Evolutionary conservation across 352 stramenopile species (phyloP), one percentile per base, ranked within the genome.

Genomic region (Pythium coloratum): DNA sequence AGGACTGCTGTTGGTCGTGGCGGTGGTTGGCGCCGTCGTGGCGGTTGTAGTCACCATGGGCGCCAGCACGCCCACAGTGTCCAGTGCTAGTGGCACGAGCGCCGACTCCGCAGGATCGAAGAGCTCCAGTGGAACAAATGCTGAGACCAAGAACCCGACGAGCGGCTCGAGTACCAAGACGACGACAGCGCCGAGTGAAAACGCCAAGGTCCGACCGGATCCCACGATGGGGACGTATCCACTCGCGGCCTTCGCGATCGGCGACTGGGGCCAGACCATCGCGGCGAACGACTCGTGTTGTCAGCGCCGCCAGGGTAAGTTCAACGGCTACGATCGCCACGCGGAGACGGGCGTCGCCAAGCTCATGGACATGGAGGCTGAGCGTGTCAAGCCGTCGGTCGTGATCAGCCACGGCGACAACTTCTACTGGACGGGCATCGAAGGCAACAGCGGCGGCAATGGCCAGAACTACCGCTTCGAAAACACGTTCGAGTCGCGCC

Each of bases 391-490:
- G 34, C 82, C 82, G 0, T 77, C 79, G 53, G 81, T 64, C n/a
- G 72, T 90, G 30, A 68, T 90, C 38, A 81, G 82, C 28, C 82
- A 90, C 66, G 82, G 82, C 46, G 46, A 53, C 46, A 53, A 53
- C 46, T 53, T 53, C 46, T 53, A 53, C 46, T 53, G 46, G 46
- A 82, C 82, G 58, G 82, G 82, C 14, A 77, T 91, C 50, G 30
- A 57, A 13, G 71, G 81, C 49, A 44, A 44, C 8, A 44, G 36
- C 36, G 71, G 64, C 24, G 64, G 72, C 59, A 44, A 44, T 12
- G 79, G 73, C 14, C 75, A 66, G n/a, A 71, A 80, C 44, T 73
- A 77, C 32, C 82, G 80, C 33, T 91, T 91, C 57, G 61, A 81
- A 38, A 71, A 72, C 26, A 88, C 80, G 24, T 91, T 91, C 47